Percentiles rank a stretch among this genome's conserved stretches.
Conservation (phyloP, 495 filamentous ascomycete species). For the Polyplosphaeria fusca region DNA sequence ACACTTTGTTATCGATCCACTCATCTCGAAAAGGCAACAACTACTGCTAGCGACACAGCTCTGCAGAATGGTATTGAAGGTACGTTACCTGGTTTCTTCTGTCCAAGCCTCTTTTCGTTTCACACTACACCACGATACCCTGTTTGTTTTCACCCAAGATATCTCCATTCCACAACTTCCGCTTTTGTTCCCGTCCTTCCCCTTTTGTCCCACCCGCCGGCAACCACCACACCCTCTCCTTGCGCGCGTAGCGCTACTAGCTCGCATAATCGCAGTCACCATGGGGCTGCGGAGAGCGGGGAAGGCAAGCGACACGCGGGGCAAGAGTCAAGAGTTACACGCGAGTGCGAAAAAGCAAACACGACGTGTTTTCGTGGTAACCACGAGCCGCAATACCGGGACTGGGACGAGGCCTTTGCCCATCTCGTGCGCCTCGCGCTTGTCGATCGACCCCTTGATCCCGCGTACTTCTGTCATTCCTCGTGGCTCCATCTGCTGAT, state of each 20-base stretch:
- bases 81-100: too few relatives aligned
- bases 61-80: conserved; percentile 98
- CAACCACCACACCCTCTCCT: not conserved
- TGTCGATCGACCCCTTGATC: too few relatives aligned
- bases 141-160: not conserved
- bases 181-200: not conserved
- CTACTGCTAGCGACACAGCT: conserved; percentile 93
- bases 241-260: too few relatives aligned
- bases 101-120: conserved; percentile 23
- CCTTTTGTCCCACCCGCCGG: not conserved
- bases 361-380: conserved; percentile 6
- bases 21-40: conserved; percentile 97
- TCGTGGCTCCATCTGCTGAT: conserved; percentile 10
- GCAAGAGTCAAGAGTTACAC: conserved; percentile 7
- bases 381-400: conserved; percentile 7
- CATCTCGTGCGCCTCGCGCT: too few relatives aligned
- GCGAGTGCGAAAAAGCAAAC: not conserved
- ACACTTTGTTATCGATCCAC: conserved; percentile 94
- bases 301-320: conserved; percentile 5
- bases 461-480: too few relatives aligned
- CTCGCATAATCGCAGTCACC: too few relatives aligned
- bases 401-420: not conserved
- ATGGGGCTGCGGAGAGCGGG: conserved; percentile 8
- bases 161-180: not conserved
- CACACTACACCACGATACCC: conserved; percentile 1